These are phyloP conservation scores for Globisporangium yorkense DNA, from an alignment of 352 stramenopile species.

Conservation along the genomic window DNA sequence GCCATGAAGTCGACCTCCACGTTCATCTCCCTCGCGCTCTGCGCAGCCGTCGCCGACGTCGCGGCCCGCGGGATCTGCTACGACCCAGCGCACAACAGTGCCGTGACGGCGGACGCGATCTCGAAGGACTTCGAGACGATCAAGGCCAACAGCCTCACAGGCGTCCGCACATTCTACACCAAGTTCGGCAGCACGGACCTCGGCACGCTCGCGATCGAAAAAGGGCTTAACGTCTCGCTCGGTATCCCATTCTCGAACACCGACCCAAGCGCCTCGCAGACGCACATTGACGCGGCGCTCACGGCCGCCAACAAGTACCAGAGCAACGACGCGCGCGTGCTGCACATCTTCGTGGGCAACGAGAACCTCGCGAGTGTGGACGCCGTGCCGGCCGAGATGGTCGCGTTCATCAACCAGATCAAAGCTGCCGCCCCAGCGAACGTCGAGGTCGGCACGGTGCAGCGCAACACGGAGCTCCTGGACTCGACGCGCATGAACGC, in stretches of 20 bases:
- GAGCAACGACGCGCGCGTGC: conserved; percentile 25
- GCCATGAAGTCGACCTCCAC: too few relatives aligned
- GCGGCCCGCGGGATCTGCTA: conserved; percentile 36
- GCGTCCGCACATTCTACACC: conserved; percentile 50
- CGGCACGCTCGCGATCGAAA: conserved; percentile 30
- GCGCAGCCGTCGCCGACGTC: not conserved
- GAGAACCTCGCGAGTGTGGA: conserved; percentile 39
- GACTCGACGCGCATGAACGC: conserved; percentile 28
- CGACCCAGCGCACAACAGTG: conserved; percentile 30
- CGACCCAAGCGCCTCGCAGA: conserved; percentile 20
- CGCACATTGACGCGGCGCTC: conserved; percentile 31
- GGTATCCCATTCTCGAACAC: conserved; percentile 41
- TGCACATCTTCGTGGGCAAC: conserved; percentile 58
- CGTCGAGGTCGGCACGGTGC: conserved; percentile 33
- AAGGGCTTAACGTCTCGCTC: conserved; percentile 41
- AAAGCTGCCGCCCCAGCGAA: conserved; percentile 21
- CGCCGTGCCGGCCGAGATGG: conserved; percentile 28
- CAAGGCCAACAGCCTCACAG: conserved; percentile 35
- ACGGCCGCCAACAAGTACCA: conserved; percentile 18
- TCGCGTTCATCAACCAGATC: conserved; percentile 35
- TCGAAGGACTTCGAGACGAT: conserved; percentile 35
- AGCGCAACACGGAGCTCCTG: conserved; percentile 47
- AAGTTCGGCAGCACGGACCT: conserved; percentile 31
- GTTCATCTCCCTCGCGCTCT: too few relatives aligned
- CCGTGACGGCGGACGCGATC: conserved; percentile 33